Base-by-base conservation (phyloP, 805 yeast genomes). In the Blastobotrys attinorum region DNA sequence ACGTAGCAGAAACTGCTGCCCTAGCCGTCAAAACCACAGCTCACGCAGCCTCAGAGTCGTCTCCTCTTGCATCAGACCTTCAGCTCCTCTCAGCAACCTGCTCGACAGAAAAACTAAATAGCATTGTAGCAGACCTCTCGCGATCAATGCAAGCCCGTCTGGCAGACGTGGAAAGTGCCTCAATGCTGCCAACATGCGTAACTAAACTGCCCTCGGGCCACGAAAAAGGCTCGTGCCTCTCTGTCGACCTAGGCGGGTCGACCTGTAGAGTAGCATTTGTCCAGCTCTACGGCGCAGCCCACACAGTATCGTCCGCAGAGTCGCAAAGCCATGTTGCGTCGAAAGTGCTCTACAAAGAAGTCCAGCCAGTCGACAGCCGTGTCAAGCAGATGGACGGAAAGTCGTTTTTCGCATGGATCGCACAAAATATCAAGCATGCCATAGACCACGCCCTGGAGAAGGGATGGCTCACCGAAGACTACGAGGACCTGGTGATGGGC, bases 221-320 rank as follows among this genome's bases (percentile, higher is more conserved):
- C 35, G 96, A 88, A 60, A 64, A 64, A 39, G 96, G 96, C 29
- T 67, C 81, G 33, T 75, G 70, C 46, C 65, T 87, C 44, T 94
- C 96, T 43, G 89, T 90, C 3, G 96, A 88, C 59, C 69, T 88
- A 40, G 97, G 97, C 47, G 96, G 96, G 36, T 85, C 96, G 39
- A 85, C 87, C 53, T 82, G 88, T 62, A 71, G 96, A 58, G 90
- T 86, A n/a, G 86, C 95, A 52, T 83, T 95, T 3, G 86, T 86
- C 25, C 61, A 72, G 31, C 70, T 88, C 54, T 69, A 73, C 40
- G 94, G 42, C 80, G 27, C 33, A 6, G 22, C 25, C 35, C 20
- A 25, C 20, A 25, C 16, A 15, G 3, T 21, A n/a, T n/a, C 36
- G 11, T n/a, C n/a, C n/a, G 22, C 22, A 8, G 16, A 15, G 80